Conservation (phyloP, 140 eudicot species). For the Oenanthe javanica region DNA sequence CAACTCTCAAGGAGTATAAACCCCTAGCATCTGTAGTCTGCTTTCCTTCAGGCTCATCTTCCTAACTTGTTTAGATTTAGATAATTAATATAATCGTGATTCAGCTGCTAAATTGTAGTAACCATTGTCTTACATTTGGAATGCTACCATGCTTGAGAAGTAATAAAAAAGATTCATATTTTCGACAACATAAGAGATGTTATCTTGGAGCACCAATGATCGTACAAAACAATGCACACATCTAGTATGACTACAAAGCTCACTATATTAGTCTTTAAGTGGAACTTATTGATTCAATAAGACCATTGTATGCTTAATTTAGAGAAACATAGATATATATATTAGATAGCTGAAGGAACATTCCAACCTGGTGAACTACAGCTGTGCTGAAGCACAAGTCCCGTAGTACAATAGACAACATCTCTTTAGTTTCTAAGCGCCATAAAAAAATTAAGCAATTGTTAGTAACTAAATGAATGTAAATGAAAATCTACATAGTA, state of each 20-base stretch:
- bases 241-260: neutral
- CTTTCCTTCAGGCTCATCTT: neutral
- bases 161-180: neutral
- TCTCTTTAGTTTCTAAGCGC: constrained; percentile 76
- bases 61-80: neutral
- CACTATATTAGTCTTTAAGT: neutral
- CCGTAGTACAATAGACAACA: constrained; percentile 66
- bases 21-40: neutral
- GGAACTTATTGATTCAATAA: neutral
- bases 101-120: neutral
- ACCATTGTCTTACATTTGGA: neutral
- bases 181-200: neutral
- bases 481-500: neutral
- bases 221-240: neutral
- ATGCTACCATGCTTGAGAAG: neutral
- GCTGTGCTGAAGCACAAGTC: constrained; percentile 82
- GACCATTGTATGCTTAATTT: neutral
- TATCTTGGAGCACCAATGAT: neutral
- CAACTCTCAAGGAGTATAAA: neutral
- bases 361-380: constrained; percentile 87
- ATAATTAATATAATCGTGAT: neutral
- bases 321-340: neutral
- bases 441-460: constrained; percentile 7
- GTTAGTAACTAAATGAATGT: neutral
- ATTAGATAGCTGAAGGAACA: neutral